These are phyloP conservation scores for Dioscorea dumetorum DNA, from an alignment of 106 monocot species.

Conservation along the genomic window DNA sequence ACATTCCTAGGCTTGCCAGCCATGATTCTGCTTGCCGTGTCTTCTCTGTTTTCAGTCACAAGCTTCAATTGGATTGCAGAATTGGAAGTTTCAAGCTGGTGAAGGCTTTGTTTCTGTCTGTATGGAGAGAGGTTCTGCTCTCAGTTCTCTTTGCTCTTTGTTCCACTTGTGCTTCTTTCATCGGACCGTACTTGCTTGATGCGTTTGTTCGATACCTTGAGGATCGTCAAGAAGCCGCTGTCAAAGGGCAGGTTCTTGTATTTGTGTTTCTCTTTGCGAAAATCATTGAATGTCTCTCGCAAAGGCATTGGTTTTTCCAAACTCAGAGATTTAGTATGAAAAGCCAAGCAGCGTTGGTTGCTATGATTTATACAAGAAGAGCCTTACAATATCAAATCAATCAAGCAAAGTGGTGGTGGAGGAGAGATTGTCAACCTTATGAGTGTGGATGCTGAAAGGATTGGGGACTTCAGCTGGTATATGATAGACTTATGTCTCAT, in stretches of 20 bases:
- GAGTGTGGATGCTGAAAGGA: constrained; percentile 74
- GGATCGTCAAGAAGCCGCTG: constrained; percentile 22
- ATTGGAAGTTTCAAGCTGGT: background rate
- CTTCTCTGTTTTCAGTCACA: constrained; percentile 39
- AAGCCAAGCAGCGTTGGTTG: constrained; percentile 46
- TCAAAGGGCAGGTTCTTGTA: constrained; percentile 57
- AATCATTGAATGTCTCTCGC: constrained; percentile 60
- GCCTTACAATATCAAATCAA: constrained; percentile 50
- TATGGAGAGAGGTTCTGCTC: too few relatives aligned
- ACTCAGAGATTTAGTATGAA: constrained; percentile 48
- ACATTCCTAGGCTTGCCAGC: constrained; percentile 49
- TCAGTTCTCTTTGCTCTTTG: too few relatives aligned
- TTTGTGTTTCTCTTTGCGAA: constrained; percentile 59
- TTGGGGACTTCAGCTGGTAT: constrained; percentile 74
- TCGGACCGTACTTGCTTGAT: constrained; percentile 1
- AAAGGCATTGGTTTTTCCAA: constrained; percentile 74
- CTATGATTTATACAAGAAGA: constrained; percentile 76
- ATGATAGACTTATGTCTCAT: constrained; percentile 77
- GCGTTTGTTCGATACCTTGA: constrained; percentile 75
- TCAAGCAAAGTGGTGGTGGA: constrained; percentile 57
- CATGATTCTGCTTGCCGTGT: constrained; percentile 46
- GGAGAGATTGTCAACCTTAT: constrained; percentile 92
- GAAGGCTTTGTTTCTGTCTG: too few relatives aligned
- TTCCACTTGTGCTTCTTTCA: too few relatives aligned
- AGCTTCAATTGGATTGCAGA: constrained; percentile 32